Evolutionary conservation across 2,329 filamentous ascomycete species (phyloP).

Genomic region (Blastomyces percursus): DNA sequence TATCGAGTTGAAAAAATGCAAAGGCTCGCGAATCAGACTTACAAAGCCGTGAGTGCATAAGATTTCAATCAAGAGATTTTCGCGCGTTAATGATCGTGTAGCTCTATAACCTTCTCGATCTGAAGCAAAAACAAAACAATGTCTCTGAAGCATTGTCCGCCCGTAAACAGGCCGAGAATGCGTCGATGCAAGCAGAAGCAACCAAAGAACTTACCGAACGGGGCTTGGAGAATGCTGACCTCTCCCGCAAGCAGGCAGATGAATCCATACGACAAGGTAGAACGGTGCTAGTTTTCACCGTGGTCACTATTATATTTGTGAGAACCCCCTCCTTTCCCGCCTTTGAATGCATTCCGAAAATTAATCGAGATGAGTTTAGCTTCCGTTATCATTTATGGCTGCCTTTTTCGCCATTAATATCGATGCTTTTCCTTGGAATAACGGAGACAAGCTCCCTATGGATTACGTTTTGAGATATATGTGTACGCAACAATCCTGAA

Average conservation of each 20-base stretch:
- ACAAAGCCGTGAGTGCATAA: not conserved
- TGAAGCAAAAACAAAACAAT: slow-evolving; percentile 60
- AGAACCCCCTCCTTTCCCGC: not conserved
- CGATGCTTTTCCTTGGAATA: slow-evolving; percentile 33
- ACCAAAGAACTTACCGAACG: not conserved
- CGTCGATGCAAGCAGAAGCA: slow-evolving; percentile 40
- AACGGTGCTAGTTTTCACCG: slow-evolving; percentile 49
- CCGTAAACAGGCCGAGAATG: slow-evolving; percentile 49
- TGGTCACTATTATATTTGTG: slow-evolving; percentile 47
- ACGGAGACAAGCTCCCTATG: slow-evolving; percentile 3
- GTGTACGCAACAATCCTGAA: not conserved
- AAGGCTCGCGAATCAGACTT: slow-evolving; percentile 15
- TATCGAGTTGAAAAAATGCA: slow-evolving; percentile 6
- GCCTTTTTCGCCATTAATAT: slow-evolving; percentile 47
- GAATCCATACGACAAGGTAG: slow-evolving; percentile 48
- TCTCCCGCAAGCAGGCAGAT: slow-evolving; percentile 46
- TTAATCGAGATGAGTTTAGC: slow-evolving; percentile 8
- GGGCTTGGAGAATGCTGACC: not conserved
- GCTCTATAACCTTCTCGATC: slow-evolving; percentile 44
- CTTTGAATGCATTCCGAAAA: not conserved
- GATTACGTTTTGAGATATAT: slow-evolving; percentile 7
- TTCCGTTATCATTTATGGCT: slow-evolving; percentile 46
- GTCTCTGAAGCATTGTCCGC: slow-evolving; percentile 52
- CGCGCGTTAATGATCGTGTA: not conserved
- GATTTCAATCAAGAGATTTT: not conserved